Base-by-base conservation (phyloP, 306 rosid genomes). In the Cicer bijugum region DNA sequence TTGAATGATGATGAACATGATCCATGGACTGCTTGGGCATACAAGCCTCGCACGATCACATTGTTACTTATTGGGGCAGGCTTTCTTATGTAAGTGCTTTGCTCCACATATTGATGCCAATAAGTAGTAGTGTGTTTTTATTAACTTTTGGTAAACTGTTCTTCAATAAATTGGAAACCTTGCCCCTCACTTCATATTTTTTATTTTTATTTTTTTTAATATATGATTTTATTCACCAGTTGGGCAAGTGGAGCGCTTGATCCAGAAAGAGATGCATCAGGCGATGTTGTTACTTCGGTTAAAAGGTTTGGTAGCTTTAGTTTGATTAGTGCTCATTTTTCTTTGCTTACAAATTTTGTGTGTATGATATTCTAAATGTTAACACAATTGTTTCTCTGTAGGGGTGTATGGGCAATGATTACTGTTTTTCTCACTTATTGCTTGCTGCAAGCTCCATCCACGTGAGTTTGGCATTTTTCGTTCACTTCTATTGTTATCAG, bases 21-120 rank as follows among this genome's bases (percentile, higher is more conserved):
- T 88, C 99, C 99, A n/a, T 95, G 99, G 99, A 95, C 99, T 58
- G 99, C 99, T 16, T 95, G 97, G 99, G 97, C 99, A 12, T 95
- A 95, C 96, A 91, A 82, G 90, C 99, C 99, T 72, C 99, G 91
- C 12, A 95, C 99, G 0, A 84, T 95, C 72, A 86, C 99, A 19
- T 78, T 95, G 83, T 88, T 95, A 76, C 96, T 95, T 65, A 74
- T 95, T 70, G 99, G 99, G 72, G 97, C 99, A 48, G 85, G 97
- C 82, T 91, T 95, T 79, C 99, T 95, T 45, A 95, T 95, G 99
- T 95, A 86, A 92, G 99, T 83, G 38, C 57, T 76, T 75, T 64
- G 11, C 71, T 81, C 19, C 55, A 63, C 67, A 9, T 57, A 65
- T 42, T 72, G 70, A 74, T 66, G 65, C 45, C 69, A 42, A 47